Percentiles rank a stretch among this genome's conserved stretches.
These are phyloP conservation scores for Dictyostelium firmibasis DNA, from an alignment of 78 protist genomes.

Conservation along the genomic window DNA sequence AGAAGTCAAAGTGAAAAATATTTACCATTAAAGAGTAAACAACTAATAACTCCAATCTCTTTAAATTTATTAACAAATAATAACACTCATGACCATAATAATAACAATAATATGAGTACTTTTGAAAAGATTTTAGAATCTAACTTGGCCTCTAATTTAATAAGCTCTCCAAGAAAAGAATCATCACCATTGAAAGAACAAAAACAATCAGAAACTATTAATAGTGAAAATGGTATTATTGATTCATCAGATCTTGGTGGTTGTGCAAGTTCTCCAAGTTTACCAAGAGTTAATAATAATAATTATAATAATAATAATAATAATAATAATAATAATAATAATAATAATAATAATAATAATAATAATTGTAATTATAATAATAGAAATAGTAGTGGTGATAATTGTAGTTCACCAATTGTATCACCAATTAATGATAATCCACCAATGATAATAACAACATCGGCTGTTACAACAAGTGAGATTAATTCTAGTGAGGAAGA, in stretches of 20 bases:
- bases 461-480: background rate
- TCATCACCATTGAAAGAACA: background rate
- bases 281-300: background rate
- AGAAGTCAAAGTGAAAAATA: conserved; percentile 51
- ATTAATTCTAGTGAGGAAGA: background rate
- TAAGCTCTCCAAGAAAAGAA: conserved; percentile 1
- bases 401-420: background rate
- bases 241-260: background rate
- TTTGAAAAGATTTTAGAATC: conserved; percentile 2
- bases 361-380: too few species aligned
- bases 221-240: background rate
- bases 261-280: background rate
- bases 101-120: background rate
- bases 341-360: too few species aligned
- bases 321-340: too few species aligned
- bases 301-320: too few species aligned
- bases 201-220: background rate
- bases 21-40: background rate
- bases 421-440: background rate
- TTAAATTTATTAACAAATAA: background rate
- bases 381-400: background rate
- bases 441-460: background rate
- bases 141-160: background rate
- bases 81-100: background rate
- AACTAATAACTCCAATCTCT: background rate